Conservation (phyloP, 352 stramenopile species). For the Globisporangium takayamanum region DNA sequence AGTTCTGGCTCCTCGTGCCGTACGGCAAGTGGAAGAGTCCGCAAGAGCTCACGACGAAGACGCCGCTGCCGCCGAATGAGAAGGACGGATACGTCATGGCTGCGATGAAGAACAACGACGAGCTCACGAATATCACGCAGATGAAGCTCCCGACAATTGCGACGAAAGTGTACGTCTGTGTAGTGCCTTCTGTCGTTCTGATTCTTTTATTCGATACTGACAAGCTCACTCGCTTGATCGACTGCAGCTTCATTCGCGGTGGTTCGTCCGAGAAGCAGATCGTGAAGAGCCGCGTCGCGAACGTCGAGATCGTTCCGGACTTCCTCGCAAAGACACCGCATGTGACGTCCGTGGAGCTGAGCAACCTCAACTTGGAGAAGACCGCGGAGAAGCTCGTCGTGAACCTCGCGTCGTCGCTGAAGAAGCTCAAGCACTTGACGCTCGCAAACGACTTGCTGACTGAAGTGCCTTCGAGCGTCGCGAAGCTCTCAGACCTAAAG, state of each 20-base stretch:
- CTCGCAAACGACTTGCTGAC: too few relatives aligned
- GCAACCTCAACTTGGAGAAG: constrained; percentile 1
- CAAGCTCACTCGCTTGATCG: background rate
- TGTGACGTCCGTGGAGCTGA: constrained; percentile 1
- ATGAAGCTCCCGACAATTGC: background rate
- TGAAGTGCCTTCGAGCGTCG: too few relatives aligned
- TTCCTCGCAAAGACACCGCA: constrained; percentile 2
- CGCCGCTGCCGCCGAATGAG: background rate
- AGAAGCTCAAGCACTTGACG: too few relatives aligned
- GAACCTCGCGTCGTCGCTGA: background rate
- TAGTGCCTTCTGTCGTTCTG: too few relatives aligned
- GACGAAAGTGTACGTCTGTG: background rate
- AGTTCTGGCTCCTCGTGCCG: too few relatives aligned
- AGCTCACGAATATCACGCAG: constrained; percentile 2
- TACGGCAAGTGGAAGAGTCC: too few relatives aligned
- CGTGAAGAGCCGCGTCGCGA: constrained; percentile 3
- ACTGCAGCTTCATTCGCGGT: background rate
- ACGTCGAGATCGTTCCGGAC: background rate
- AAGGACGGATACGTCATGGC: background rate
- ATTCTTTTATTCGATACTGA: background rate
- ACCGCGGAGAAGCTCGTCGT: background rate
- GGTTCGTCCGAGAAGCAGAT: background rate
- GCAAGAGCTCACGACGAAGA: too few relatives aligned
- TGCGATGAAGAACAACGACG: constrained; percentile 3
- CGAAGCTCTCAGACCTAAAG: too few relatives aligned